Percentiles rank a stretch among this genome's conserved stretches.
Evolutionary conservation across 495 filamentous ascomycete genomes (phyloP).

Genomic region (Neurospora tetraspora): DNA sequence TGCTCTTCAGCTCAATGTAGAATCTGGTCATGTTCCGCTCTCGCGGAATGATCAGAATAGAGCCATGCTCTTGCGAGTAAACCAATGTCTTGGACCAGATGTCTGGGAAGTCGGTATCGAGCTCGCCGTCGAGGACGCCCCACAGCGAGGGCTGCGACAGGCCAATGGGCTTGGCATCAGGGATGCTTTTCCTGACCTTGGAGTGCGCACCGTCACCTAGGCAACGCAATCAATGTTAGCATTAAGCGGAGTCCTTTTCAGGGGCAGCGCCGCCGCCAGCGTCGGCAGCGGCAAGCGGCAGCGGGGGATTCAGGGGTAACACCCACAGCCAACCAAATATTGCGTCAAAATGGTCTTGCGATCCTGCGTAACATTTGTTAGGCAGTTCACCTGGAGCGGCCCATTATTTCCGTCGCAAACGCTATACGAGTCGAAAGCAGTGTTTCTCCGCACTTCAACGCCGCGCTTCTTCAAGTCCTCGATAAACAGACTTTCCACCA

Average conservation of each 20-base stretch:
- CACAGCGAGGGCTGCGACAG: conserved; percentile 55
- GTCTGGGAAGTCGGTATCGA: conserved; percentile 59
- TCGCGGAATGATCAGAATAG: conserved; percentile 58
- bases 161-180: conserved; percentile 46
- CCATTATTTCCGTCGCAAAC: conserved; percentile 26
- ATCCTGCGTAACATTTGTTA: conserved; percentile 28
- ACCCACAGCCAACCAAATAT: conserved; percentile 44
- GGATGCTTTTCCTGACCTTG: conserved; percentile 44
- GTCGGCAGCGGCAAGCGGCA: background rate
- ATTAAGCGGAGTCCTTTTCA: background rate
- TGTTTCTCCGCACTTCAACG: conserved; percentile 46
- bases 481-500: conserved; percentile 58
- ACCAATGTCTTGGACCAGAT: conserved; percentile 59
- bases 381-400: conserved; percentile 35
- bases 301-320: background rate
- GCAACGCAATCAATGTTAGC: conserved; percentile 10
- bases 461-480: conserved; percentile 51
- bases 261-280: background rate
- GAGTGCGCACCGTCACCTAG: conserved; percentile 42
- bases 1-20: conserved; percentile 56
- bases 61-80: conserved; percentile 48
- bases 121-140: conserved; percentile 59
- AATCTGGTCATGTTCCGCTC: conserved; percentile 57
- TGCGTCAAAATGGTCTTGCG: conserved; percentile 34
- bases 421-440: conserved; percentile 44